Base-by-base conservation (phyloP, 805 yeast species). In the Saccharomyces jurei region DNA sequence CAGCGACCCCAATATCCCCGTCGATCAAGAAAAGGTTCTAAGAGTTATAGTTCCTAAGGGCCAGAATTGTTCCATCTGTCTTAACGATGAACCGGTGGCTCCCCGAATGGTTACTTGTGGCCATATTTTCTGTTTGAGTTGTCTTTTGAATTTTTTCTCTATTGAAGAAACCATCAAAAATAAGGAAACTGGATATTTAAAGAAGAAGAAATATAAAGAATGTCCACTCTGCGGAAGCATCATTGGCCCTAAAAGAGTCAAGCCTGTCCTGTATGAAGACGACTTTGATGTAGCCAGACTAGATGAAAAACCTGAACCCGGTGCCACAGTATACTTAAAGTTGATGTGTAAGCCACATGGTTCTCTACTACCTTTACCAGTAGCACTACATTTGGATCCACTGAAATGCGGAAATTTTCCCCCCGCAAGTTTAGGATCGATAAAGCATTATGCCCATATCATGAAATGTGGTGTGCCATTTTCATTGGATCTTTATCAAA, bases 21-120 rank as follows among this genome's bases (percentile, higher is more conserved):
- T 92, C 2, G 80, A 84, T 14, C 77, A 80, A 56, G 74, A 75
- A 3, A 75, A 80, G 41, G 82, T 94, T 4, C 68, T 85, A 31
- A 75, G 96, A 50, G 89, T 92, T 5, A 67, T 89, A n/a, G 84
- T 82, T 0, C 86, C 92, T 13, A 81, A 78, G 56, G 84, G 86
- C 1, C 85, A 85, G 60, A 83, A 84, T 41, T 94, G 99, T 66
- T 98, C 99, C 0, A 92, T 94, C 28, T 94, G 99, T 68, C 74
- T 94, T 13, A 78, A 84, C 31, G 95, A 89, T 51, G 84, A 83
- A 13, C 87, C 94, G 13, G 80, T 87, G 17, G 97, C 97, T 0
- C 97, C 99, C 2, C 75, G 98, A 53, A 95, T 94, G 98, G 83
- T 89, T 29, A 79, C 83, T 11, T 94, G 99, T 73, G 99, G 99